phyloP scores from a whole-genome alignment of 2,329 filamentous ascomycete species.

The Rhinocladiella mackenziei region DNA sequence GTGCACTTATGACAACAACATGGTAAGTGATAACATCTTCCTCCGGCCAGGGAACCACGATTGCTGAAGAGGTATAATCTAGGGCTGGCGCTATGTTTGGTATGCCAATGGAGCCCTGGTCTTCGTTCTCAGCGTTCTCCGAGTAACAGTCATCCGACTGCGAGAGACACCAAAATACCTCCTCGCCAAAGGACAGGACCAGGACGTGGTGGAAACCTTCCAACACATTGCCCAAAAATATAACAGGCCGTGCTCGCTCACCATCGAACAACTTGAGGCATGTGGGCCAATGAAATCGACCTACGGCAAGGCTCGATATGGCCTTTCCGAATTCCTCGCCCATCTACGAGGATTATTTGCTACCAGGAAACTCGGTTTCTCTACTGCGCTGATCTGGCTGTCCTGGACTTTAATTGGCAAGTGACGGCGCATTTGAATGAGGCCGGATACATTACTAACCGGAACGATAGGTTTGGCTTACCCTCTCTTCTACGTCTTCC shows the following conservation, averaged over 20 bases:
- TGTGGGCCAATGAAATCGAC: slow-evolving; percentile 38
- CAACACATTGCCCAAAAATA: slow-evolving; percentile 53
- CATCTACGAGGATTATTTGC: slow-evolving; percentile 67
- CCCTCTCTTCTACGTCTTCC: slow-evolving; percentile 73
- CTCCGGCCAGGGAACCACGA: too few species aligned
- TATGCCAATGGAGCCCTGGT: slow-evolving; percentile 66
- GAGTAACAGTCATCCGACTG: slow-evolving; percentile 66
- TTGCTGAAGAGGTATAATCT: slow-evolving; percentile 28
- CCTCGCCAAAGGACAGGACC: slow-evolving; percentile 68
- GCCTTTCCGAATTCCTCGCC: slow-evolving; percentile 25
- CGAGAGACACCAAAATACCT: slow-evolving; percentile 73
- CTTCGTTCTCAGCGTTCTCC: slow-evolving; percentile 64
- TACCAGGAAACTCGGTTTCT: slow-evolving; percentile 55
- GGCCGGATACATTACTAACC: too few species aligned
- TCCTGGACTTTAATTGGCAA: slow-evolving; percentile 67
- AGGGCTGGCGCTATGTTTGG: slow-evolving; percentile 72
- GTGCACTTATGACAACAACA: slow-evolving; percentile 51
- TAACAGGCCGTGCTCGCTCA: slow-evolving; percentile 51
- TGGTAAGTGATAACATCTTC: slow-evolving; percentile 14
- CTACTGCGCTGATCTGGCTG: slow-evolving; percentile 57
- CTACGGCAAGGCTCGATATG: slow-evolving; percentile 36
- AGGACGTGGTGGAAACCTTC: slow-evolving; percentile 64
- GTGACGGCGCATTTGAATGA: neutral
- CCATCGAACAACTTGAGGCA: slow-evolving; percentile 46
- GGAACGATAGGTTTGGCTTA: slow-evolving; percentile 48